A percentile compares a stretch with the other conserved stretches of the same genome.
Evolutionary conservation across 495 filamentous ascomycete genomes (phyloP).

Genomic region (Lasiosphaeria hispida): DNA sequence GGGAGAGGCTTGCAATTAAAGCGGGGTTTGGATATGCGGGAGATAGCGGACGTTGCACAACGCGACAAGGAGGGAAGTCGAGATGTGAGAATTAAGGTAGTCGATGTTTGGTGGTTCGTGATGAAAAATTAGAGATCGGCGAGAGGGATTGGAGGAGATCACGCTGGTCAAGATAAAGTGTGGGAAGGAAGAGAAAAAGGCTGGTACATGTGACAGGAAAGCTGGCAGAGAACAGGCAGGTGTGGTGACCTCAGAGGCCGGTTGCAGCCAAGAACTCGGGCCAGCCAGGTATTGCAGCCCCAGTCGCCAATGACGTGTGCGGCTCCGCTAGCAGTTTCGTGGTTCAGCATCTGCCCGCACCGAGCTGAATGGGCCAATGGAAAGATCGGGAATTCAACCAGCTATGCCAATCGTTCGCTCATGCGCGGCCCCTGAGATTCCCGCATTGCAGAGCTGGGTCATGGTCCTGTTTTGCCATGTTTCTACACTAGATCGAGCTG

Average conservation of each 20-base stretch:
- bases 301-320: constrained; percentile 31
- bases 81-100: background rate
- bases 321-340: constrained; percentile 18
- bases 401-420: constrained; percentile 4
- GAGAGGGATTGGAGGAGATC: too few species aligned
- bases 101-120: too few species aligned
- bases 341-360: background rate
- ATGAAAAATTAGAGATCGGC: too few species aligned
- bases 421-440: background rate
- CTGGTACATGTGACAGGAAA: constrained; percentile 19
- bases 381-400: constrained; percentile 15
- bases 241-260: constrained; percentile 14
- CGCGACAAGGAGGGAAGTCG: background rate
- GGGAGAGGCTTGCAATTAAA: too few species aligned
- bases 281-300: constrained; percentile 13
- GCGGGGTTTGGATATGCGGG: too few species aligned
- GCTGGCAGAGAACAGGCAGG: constrained; percentile 6
- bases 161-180: constrained; percentile 7
- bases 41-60: background rate
- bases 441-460: background rate
- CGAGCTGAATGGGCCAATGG: constrained; percentile 19
- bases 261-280: constrained; percentile 12
- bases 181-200: constrained; percentile 6
- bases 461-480: background rate
- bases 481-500: too few species aligned